Base-by-base conservation (phyloP, 2,329 filamentous ascomycete species). In the Cladosporium sp. region DNA sequence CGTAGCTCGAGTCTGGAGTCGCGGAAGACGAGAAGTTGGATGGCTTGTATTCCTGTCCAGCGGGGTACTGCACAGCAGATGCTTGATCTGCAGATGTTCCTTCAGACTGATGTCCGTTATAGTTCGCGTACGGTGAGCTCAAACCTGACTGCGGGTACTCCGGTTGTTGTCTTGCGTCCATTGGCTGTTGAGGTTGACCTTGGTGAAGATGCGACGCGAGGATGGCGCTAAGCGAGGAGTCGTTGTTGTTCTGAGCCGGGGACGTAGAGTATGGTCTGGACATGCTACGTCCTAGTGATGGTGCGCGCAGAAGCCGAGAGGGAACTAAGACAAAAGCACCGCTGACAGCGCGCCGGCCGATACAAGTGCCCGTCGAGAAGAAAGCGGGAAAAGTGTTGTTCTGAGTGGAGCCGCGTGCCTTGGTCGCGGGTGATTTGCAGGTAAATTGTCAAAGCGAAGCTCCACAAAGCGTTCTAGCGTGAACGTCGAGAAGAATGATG, bases 1-100 rank as follows among this genome's bases (percentile, higher is more conserved):
- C 80, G 86, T 95, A 95, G 67, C 95, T 89, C 58, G 90, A 91
- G 58, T 88, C 90, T 53, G 90, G 89, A 57, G 90, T 95, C 62
- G 86, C 88, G 18, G 56, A 53, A 42, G 84, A 79, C 54, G 86
- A 85, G 71, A 89, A 88, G 70, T 80, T 85, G 61, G 78, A 74
- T 53, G 84, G 75, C 70, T 88, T 83, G 66, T 84, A 83, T 76
- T 96, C 90, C 76, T 87, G 85, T 68, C 88, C 86, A 66, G 84
- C 83, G 63, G 87, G 79, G 75, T 95, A 95, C 74, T 92, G 87
- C 75, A 87, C 88, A 86, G 88, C 86, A 88, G 90, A 88, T 74
- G 86, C 80, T 80, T 89, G 88, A 86, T 95, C 91, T 93, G 87
- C 83, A 75, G 80, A 69, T 56, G 85, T 82, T 71, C 80, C 84